A percentile compares a stretch with the other conserved stretches of the same genome.
phyloP scores from a whole-genome alignment of 129 eudicot genomes.

The Silybum marianum region DNA sequence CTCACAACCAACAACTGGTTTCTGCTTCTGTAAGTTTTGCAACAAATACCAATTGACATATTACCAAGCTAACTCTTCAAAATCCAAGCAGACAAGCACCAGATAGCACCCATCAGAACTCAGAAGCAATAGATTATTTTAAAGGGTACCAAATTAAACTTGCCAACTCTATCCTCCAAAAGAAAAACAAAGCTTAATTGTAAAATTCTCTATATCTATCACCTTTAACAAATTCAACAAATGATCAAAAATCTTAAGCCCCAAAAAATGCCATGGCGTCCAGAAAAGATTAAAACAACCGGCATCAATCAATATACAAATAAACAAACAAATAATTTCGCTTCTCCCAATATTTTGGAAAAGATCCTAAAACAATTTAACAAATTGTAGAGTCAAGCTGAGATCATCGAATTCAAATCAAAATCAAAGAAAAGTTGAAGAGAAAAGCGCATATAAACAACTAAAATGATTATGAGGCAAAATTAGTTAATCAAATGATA shows the following conservation, averaged over 20 bases:
- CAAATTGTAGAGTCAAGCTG: background rate
- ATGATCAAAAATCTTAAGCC: background rate
- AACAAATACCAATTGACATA: background rate
- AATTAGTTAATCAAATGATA: slow-evolving; percentile 9
- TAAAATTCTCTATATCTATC: background rate
- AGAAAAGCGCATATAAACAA: background rate
- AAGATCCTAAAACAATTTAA: background rate
- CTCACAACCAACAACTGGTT: background rate
- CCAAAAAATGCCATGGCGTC: background rate
- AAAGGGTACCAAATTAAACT: background rate
- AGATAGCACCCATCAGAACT: background rate
- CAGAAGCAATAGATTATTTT: background rate
- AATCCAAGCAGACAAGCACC: background rate
- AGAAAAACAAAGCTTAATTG: background rate
- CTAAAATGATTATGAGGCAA: background rate
- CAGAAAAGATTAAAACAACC: slow-evolving; percentile 16
- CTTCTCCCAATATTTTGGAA: slow-evolving; percentile 8
- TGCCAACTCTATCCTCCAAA: background rate
- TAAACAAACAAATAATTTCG: background rate
- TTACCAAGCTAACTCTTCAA: background rate
- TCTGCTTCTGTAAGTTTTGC: background rate
- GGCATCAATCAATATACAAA: background rate
- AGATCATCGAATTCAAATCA: slow-evolving; percentile 10
- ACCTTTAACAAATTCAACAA: slow-evolving; percentile 10
- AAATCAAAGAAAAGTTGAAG: background rate